Conservation (phyloP, 2,329 filamentous ascomycete species). For the Xylariaceae sp. region DNA sequence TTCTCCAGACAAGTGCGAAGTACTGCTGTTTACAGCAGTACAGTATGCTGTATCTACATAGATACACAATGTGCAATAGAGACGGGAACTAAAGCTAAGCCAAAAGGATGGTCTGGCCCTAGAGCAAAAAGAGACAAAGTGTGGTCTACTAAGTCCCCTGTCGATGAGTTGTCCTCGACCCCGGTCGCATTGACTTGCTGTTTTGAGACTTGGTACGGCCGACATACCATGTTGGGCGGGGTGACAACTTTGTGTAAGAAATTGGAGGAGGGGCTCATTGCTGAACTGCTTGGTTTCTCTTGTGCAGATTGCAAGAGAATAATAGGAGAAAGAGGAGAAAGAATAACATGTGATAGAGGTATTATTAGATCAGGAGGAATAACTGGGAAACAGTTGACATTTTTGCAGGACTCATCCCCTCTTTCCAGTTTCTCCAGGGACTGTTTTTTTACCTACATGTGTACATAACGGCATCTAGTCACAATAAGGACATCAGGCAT, state of each 20-base stretch:
- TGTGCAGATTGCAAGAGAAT: neutral
- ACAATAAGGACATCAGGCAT: too few species aligned
- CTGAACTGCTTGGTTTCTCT: neutral
- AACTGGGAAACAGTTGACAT: neutral
- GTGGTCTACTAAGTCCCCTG: neutral
- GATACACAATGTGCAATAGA: too few species aligned
- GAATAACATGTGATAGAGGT: neutral
- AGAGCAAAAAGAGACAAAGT: neutral
- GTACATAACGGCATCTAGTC: too few species aligned
- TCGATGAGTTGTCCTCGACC: constrained; percentile 17
- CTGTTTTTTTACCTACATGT: too few species aligned
- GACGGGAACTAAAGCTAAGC: too few species aligned
- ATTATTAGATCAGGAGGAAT: neutral
- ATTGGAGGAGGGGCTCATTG: neutral
- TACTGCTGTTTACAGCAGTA: too few species aligned
- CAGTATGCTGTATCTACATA: too few species aligned
- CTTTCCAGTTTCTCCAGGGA: neutral
- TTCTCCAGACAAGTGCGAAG: too few species aligned
- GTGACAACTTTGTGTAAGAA: constrained; percentile 2
- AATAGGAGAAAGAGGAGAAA: neutral
- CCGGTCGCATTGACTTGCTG: constrained; percentile 14
- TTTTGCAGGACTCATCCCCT: neutral
- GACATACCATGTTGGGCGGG: neutral
- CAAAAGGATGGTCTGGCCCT: too few species aligned
- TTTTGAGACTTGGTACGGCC: constrained; percentile 5